Base-by-base conservation (phyloP, 306 rosid species). In the Dryas drummondii region DNA sequence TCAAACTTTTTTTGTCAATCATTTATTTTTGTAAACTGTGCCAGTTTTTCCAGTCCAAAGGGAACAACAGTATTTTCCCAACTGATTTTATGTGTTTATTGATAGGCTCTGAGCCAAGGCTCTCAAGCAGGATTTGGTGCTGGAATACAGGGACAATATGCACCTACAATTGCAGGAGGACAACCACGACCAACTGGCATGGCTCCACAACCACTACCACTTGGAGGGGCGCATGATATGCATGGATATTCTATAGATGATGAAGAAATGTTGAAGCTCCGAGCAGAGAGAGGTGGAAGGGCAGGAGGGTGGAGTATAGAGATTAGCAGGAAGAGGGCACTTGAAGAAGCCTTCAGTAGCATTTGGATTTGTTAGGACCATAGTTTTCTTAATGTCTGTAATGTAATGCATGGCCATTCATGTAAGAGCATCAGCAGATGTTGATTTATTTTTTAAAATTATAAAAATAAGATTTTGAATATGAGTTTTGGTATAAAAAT, bases 341-440 rank as follows among this genome's bases (percentile, higher is more conserved):
- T 90, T 76, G 97, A 94, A 76, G 97, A 94, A 89, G 97, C 98
- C 32, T 88, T 94, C 81, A 89, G 87, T 80, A 94, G 98, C 90
- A 76, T 94, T 60, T 94, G 96, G 97, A 73, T 91, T 76, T 78
- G 69, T 55, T 90, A 80, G 73, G 56, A 59, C 17, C 54, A n/a
- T 55, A 1, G 41, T 27, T 19, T 44, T 70, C 13, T 55, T 17
- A 40, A 41, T 40, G 4, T 41, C 12, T 55, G 50, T 46, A 22
- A 19, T 69, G 73, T 53, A 52, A 13, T 60, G 11, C 17, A 51
- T 14, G 56, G 17, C 17, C 56, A 14, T 52, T 13, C 19, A 12
- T 61, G 66, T 37, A 61, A 61, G 66, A 6, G 66, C 66, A 61
- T 17, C 44, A 14, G 14, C 47, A 14, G 32, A 17, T 41, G 7